phyloP scores from a whole-genome alignment of 2,329 filamentous ascomycete species.

The Phaeoacremonium minimum region DNA sequence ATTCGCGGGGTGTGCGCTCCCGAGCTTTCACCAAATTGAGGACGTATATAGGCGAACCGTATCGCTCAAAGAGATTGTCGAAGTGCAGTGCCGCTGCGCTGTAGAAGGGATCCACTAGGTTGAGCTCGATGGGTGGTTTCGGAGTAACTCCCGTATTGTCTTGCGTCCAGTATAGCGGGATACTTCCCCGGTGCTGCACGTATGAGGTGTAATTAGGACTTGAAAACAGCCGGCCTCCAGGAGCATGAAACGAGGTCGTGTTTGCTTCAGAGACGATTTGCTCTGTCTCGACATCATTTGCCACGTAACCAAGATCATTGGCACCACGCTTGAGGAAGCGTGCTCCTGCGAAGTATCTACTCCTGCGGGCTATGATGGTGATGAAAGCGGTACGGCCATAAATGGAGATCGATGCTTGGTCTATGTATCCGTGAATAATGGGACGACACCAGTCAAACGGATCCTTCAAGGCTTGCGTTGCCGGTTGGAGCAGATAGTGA shows the following conservation, averaged over 20 bases:
- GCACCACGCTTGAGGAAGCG: constrained; percentile 91
- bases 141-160: constrained; percentile 93
- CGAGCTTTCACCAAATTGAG: constrained; percentile 87
- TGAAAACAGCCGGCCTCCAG: constrained; percentile 78
- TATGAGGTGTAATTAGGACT: constrained; percentile 94
- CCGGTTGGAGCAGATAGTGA: constrained; percentile 78
- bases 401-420: constrained; percentile 79
- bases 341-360: constrained; percentile 89
- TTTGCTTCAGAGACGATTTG: constrained; percentile 94
- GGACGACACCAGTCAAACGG: constrained; percentile 95
- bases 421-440: constrained; percentile 93
- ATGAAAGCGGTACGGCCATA: constrained; percentile 89
- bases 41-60: constrained; percentile 87
- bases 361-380: constrained; percentile 87
- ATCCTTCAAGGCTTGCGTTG: constrained; percentile 64
- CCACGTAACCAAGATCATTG: constrained; percentile 92
- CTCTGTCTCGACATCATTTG: constrained; percentile 98
- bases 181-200: constrained; percentile 93
- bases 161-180: constrained; percentile 95
- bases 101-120: constrained; percentile 95
- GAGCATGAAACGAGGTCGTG: constrained; percentile 92
- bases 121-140: constrained; percentile 93
- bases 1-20: constrained; percentile 85
- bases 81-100: constrained; percentile 91
- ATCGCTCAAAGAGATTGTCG: constrained; percentile 88